Evolutionary conservation across 768 basidiomycete species (phyloP), one percentile per base, ranked within the genome.

Genomic region (Leucogyrophana mollusca): DNA sequence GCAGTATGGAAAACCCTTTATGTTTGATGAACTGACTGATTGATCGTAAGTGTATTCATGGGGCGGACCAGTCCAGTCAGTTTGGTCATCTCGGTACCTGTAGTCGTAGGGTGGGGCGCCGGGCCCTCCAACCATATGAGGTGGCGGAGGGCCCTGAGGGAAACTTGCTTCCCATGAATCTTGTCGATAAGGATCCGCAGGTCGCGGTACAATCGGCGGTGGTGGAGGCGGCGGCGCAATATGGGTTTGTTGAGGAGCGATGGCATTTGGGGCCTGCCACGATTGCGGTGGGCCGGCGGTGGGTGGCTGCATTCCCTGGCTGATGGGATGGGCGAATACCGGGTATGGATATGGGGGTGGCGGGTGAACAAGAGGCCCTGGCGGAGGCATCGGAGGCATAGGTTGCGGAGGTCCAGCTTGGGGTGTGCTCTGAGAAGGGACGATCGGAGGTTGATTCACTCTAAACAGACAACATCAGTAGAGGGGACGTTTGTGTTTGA

Each of bases 211-310:
- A 53, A 77, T 71, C 23, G 70, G 71, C 4, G 71, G 71, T 1
- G 72, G 69, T 4, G 73, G 67, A 11, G 73, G 70, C 10, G 75
- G 68, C 46, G 72, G 71, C 4, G 80, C 62, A 53, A 81, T 69
- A 44, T 78, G 85, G 0, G 83, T 78, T 53, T 86, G 85, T 43
- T 83, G 77, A 6, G 85, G 83, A 0, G 80, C 76, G 33, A 88
- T 82, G 18, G 73, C 75, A 34, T 71, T 74, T 4, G 82, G 65
- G 6, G 75, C 72, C 56, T 85, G 83, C 85, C 87, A 87, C 14
- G 81, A 70, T 49, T 80, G 84, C 4, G 82, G 76, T 7, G 79
- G 74, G 3, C 72, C 73, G 22, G 76, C 64, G 11, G 76, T 63
- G 11, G 75, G 64, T 8, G 72, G 67, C 34, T 74, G 77, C 53